Evolutionary conservation across 345 rosid genomes (phyloP).

Genomic region (Theobroma cacao): DNA sequence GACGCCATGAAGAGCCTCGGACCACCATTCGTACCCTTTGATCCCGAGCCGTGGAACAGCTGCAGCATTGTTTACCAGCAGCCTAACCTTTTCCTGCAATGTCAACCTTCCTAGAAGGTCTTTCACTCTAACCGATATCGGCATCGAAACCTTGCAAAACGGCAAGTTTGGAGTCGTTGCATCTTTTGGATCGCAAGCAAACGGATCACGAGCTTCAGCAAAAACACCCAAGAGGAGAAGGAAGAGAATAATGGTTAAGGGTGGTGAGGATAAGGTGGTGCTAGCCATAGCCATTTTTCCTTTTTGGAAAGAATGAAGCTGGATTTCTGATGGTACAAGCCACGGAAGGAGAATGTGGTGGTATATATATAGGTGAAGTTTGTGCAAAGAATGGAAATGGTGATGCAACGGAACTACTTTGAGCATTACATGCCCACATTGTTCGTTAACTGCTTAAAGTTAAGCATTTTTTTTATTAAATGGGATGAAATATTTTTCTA

Average conservation of each 20-base stretch:
- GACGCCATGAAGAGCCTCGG: conserved; percentile 93
- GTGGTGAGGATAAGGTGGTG: conserved; percentile 5
- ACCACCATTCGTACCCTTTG: conserved; percentile 93
- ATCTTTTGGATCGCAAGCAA: conserved; percentile 58
- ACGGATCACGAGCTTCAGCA: conserved; percentile 41
- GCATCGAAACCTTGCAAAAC: conserved; percentile 52
- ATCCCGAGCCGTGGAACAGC: conserved; percentile 76
- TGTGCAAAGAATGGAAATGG: not conserved
- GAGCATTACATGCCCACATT: conserved; percentile 14
- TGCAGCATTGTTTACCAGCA: conserved; percentile 64
- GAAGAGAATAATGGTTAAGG: conserved; percentile 17
- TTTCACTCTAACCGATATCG: conserved; percentile 50
- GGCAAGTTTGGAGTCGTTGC: conserved; percentile 34
- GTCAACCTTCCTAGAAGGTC: conserved; percentile 70
- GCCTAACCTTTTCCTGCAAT: conserved; percentile 64
- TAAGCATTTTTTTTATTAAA: not conserved
- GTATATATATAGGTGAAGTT: conserved; percentile 23
- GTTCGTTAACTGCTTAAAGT: not conserved
- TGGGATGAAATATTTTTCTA: not conserved
- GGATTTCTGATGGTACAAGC: conserved; percentile 15
- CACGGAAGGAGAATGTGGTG: conserved; percentile 22
- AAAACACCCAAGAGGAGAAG: conserved; percentile 21
- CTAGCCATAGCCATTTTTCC: conserved; percentile 6
- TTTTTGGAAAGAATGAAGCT: not conserved
- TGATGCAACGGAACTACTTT: conserved; percentile 16